Evolutionary conservation across 2,329 filamentous ascomycete species (phyloP).

Genomic region (Pestalotiopsis fici): DNA sequence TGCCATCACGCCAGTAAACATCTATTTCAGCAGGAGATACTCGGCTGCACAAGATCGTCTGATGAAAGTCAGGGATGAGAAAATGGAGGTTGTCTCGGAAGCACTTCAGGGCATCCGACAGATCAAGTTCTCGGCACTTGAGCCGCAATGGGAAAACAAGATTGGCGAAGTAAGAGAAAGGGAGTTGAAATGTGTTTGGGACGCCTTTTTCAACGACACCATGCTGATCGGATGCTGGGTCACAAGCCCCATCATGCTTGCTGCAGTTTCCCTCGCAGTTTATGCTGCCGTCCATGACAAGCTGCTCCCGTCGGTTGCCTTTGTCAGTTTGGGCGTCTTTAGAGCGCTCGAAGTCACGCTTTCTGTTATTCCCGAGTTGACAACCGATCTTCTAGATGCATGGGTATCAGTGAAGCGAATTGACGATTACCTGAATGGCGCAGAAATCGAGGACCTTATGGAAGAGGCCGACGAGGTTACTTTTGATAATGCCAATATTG

Average conservation of each 20-base stretch:
- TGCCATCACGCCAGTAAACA: slow-evolving; percentile 68
- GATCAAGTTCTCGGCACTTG: slow-evolving; percentile 81
- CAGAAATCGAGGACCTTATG: slow-evolving; percentile 61
- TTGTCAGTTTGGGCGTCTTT: slow-evolving; percentile 77
- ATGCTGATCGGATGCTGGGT: slow-evolving; percentile 70
- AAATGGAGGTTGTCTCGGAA: slow-evolving; percentile 75
- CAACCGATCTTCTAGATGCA: slow-evolving; percentile 70
- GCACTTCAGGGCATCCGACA: slow-evolving; percentile 78
- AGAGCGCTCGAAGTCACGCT: slow-evolving; percentile 72
- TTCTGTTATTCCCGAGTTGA: slow-evolving; percentile 71
- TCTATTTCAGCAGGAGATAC: slow-evolving; percentile 66
- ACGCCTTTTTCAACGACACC: slow-evolving; percentile 64
- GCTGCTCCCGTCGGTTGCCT: slow-evolving; percentile 73
- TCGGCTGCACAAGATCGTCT: slow-evolving; percentile 65
- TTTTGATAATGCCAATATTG: slow-evolving; percentile 69
- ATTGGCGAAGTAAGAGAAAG: slow-evolving; percentile 65
- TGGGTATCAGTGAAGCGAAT: slow-evolving; percentile 74
- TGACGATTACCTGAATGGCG: slow-evolving; percentile 67
- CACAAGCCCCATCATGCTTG: slow-evolving; percentile 71
- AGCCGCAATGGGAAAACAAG: slow-evolving; percentile 72
- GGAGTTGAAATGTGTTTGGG: slow-evolving; percentile 69
- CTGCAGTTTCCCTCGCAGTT: slow-evolving; percentile 68
- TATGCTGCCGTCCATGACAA: slow-evolving; percentile 66
- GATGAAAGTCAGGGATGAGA: slow-evolving; percentile 76
- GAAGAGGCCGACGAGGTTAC: slow-evolving; percentile 59